phyloP scores from a whole-genome alignment of 2,329 filamentous ascomycete genomes.

The Colletotrichum filicis region DNA sequence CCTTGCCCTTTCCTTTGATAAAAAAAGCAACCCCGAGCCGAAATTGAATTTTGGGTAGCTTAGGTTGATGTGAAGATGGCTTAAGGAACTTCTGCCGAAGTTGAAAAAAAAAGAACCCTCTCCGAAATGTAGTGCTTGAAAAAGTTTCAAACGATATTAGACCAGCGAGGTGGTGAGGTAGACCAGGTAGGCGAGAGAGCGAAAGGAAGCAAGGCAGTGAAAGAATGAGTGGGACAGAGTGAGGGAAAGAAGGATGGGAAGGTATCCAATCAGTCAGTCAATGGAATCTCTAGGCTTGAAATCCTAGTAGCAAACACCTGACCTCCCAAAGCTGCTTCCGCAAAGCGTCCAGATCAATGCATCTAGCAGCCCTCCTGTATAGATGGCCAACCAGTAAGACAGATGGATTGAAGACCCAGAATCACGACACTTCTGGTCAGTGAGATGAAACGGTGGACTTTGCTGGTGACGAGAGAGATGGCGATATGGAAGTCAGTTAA shows the following conservation, averaged over 20 bases:
- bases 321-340: conserved; percentile 15
- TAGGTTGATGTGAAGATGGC: background rate
- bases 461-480: background rate
- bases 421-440: background rate
- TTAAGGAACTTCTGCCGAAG: conserved; percentile 19
- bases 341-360: conserved; percentile 24
- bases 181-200: background rate
- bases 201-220: background rate
- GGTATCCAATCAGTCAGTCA: conserved; percentile 33
- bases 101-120: background rate
- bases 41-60: background rate
- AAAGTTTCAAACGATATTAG: background rate
- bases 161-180: background rate
- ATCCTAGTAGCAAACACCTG: conserved; percentile 28
- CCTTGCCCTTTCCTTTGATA: background rate
- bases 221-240: background rate
- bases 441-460: conserved; percentile 9
- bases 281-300: conserved; percentile 3
- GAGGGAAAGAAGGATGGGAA: background rate
- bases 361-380: conserved; percentile 14
- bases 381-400: background rate
- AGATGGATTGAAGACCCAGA: conserved; percentile 5
- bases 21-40: background rate
- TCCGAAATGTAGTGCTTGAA: background rate
- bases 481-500: conserved; percentile 5